phyloP scores from a whole-genome alignment of 1,284 basidiomycete species.

The Ustilago shanxiensis region DNA sequence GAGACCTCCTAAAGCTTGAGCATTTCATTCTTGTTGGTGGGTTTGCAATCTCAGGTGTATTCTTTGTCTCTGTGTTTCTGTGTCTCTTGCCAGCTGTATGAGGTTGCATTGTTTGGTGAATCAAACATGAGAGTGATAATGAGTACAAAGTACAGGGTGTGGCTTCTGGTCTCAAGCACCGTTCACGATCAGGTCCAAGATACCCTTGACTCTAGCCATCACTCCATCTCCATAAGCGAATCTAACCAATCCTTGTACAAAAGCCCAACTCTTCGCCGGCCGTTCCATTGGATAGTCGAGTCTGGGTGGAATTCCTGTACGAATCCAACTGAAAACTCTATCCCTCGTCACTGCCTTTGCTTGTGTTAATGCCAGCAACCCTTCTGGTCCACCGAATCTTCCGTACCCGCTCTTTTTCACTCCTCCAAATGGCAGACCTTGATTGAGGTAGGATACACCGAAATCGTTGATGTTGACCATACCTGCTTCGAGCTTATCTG shows the following conservation, averaged over 20 bases:
- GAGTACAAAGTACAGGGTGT: not conserved
- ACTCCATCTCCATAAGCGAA: slow-evolving; percentile 33
- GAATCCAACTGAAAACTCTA: slow-evolving; percentile 82
- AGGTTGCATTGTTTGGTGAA: not conserved
- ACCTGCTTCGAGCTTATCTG: slow-evolving; percentile 84
- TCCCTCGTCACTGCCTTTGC: slow-evolving; percentile 89
- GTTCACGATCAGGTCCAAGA: slow-evolving; percentile 26
- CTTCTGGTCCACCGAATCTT: slow-evolving; percentile 80
- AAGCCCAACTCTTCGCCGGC: slow-evolving; percentile 30
- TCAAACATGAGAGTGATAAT: not conserved
- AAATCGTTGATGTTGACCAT: slow-evolving; percentile 95
- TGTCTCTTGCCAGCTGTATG: not conserved
- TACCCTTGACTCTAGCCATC: slow-evolving; percentile 5
- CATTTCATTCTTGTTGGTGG: not conserved
- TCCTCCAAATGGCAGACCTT: slow-evolving; percentile 94
- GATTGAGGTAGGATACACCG: slow-evolving; percentile 88
- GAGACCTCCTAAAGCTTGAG: slow-evolving; percentile 60
- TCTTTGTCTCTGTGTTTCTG: not conserved
- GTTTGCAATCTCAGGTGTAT: not conserved
- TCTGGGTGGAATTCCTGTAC: slow-evolving; percentile 82
- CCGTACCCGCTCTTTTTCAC: slow-evolving; percentile 74
- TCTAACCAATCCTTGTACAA: slow-evolving; percentile 31
- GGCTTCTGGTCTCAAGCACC: not conserved
- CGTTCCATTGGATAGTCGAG: slow-evolving; percentile 68
- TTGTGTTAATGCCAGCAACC: slow-evolving; percentile 85